A percentile compares a stretch with the other conserved stretches of the same genome.
Evolutionary conservation across 495 filamentous ascomycete species (phyloP).

Genomic region (Amphirosellinia nigrospora): DNA sequence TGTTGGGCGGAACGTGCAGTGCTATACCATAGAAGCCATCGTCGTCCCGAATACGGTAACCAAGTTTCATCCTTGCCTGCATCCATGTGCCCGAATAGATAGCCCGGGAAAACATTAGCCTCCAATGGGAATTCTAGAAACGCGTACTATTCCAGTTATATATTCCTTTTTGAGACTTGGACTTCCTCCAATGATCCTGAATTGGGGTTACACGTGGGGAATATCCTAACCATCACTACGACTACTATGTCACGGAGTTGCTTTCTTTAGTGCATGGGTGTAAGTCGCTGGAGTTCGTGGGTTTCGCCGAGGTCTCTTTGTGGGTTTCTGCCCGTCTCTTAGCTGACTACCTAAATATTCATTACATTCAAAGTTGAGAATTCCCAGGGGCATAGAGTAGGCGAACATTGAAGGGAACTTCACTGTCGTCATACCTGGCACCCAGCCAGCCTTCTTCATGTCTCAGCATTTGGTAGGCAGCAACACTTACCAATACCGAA

Average conservation of each 20-base stretch:
- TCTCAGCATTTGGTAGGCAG: background rate
- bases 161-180: constrained; percentile 12
- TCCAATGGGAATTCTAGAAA: constrained; percentile 17
- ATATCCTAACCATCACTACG: background rate
- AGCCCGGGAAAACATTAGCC: background rate
- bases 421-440: background rate
- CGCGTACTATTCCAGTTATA: background rate
- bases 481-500: background rate
- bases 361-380: background rate
- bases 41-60: background rate
- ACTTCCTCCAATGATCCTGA: constrained; percentile 7
- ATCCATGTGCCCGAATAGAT: constrained; percentile 2
- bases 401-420: background rate
- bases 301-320: background rate
- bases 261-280: background rate
- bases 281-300: background rate
- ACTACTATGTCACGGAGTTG: background rate
- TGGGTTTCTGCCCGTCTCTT: background rate
- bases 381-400: background rate
- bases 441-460: background rate
- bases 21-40: background rate
- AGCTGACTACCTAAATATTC: constrained; percentile 19
- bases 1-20: background rate
- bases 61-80: background rate
- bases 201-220: constrained; percentile 16